phyloP scores from a whole-genome alignment of 2,329 filamentous ascomycete genomes.

The Cytospora schulzeri region DNA sequence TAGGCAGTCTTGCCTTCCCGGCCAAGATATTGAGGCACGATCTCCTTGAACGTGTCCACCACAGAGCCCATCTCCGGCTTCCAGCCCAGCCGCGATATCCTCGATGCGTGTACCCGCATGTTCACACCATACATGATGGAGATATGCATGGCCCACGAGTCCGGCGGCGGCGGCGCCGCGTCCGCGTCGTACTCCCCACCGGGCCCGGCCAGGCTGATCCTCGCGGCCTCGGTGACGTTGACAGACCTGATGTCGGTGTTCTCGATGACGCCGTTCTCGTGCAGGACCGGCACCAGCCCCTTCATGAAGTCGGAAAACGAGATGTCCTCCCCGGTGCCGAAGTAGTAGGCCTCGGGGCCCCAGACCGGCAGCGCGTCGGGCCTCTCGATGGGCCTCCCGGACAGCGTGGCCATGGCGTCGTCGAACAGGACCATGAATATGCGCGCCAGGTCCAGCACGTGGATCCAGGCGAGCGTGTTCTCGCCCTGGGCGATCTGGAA shows the following conservation, averaged over 20 bases:
- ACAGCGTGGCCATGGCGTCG: constrained; percentile 25
- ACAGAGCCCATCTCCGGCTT: constrained; percentile 16
- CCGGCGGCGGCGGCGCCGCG: constrained; percentile 27
- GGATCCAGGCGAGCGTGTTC: constrained; percentile 27
- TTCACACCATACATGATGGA: constrained; percentile 29
- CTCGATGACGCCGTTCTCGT: constrained; percentile 25
- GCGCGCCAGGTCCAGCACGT: constrained; percentile 28
- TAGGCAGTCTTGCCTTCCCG: constrained; percentile 1
- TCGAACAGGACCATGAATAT: constrained; percentile 28
- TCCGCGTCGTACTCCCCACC: constrained; percentile 29
- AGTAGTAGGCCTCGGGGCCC: constrained; percentile 31
- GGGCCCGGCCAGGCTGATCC: constrained; percentile 24
- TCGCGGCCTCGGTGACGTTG: constrained; percentile 27
- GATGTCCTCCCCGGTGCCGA: constrained; percentile 25
- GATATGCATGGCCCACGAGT: constrained; percentile 31
- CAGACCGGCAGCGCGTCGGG: constrained; percentile 17
- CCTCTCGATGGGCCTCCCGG: constrained; percentile 19
- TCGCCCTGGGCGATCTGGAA: constrained; percentile 29
- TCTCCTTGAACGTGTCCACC: constrained; percentile 11
- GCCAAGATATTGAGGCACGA: constrained; percentile 7
- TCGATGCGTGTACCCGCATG: constrained; percentile 26
- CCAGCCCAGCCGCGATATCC: constrained; percentile 28
- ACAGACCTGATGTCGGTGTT: constrained; percentile 25
- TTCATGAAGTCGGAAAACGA: constrained; percentile 26
- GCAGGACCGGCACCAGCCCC: constrained; percentile 21